Evolutionary conservation across 2,329 filamentous ascomycete species (phyloP).

Genomic region (Aspergillus brunneoviolaceus): DNA sequence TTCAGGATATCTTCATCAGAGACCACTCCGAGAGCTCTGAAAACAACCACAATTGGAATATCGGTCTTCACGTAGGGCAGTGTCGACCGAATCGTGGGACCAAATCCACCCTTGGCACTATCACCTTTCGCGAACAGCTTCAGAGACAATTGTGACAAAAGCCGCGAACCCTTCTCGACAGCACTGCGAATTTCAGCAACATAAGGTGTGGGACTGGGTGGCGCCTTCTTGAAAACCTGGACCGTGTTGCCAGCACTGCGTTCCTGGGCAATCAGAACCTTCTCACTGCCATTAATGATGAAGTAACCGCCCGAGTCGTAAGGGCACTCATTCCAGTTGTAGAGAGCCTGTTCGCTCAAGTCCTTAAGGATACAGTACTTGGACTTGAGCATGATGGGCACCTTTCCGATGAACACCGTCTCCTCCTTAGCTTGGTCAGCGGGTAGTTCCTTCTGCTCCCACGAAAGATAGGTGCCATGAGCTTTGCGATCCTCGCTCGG

Average conservation of each 20-base stretch:
- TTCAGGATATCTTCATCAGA: conserved; percentile 98
- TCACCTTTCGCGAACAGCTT: conserved; percentile 88
- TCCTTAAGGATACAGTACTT: conserved; percentile 88
- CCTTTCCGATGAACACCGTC: conserved; percentile 87
- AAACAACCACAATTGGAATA: conserved; percentile 91
- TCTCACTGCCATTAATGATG: conserved; percentile 98
- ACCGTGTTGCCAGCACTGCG: conserved; percentile 97
- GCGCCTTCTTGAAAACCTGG: conserved; percentile 97
- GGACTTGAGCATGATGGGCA: conserved; percentile 97
- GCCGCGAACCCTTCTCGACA: conserved; percentile 89
- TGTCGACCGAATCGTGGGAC: conserved; percentile 84
- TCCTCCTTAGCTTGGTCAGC: conserved; percentile 61
- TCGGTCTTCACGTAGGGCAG: conserved; percentile 93
- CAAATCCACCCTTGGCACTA: conserved; percentile 72
- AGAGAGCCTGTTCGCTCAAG: conserved; percentile 80
- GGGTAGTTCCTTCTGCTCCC: conserved; percentile 46
- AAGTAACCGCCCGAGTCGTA: conserved; percentile 99
- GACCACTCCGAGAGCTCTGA: conserved; percentile 90
- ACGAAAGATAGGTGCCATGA: conserved; percentile 46
- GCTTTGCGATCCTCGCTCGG: conserved; percentile 51
- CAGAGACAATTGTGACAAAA: conserved; percentile 89
- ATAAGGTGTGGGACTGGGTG: conserved; percentile 87
- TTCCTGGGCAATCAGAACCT: conserved; percentile 96
- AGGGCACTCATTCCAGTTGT: conserved; percentile 91
- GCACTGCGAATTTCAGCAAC: conserved; percentile 95